Conservation (phyloP, 2,329 filamentous ascomycete species). For the Boeremia exigua region DNA sequence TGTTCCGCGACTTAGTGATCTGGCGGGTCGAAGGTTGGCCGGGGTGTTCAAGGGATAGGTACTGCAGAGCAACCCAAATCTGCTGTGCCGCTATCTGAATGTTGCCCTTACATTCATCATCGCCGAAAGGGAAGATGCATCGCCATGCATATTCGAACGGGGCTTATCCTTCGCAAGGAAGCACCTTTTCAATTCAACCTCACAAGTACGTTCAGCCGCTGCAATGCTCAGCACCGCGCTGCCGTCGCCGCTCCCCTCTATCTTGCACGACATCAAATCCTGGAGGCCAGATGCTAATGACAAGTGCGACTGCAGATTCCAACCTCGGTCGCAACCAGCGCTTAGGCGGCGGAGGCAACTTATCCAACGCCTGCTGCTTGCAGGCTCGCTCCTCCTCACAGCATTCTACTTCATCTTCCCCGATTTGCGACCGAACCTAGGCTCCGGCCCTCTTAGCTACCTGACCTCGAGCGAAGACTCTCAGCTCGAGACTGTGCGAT, state of each 20-base stretch:
- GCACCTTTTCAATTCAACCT: slow-evolving; percentile 84
- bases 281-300: slow-evolving; percentile 40
- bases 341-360: slow-evolving; percentile 76
- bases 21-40: slow-evolving; percentile 43
- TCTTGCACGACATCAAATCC: slow-evolving; percentile 25
- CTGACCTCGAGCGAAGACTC: slow-evolving; percentile 71
- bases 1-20: slow-evolving; percentile 31
- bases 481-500: slow-evolving; percentile 91
- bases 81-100: slow-evolving; percentile 52
- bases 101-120: slow-evolving; percentile 66
- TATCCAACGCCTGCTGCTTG: slow-evolving; percentile 69
- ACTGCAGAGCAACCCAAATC: slow-evolving; percentile 35
- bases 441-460: slow-evolving; percentile 71
- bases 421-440: slow-evolving; percentile 69
- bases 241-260: slow-evolving; percentile 22
- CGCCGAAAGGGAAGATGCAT: slow-evolving; percentile 74
- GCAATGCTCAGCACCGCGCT: slow-evolving; percentile 32
- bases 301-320: slow-evolving; percentile 67
- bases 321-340: slow-evolving; percentile 78
- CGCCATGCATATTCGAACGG: slow-evolving; percentile 88
- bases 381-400: slow-evolving; percentile 63
- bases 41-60: slow-evolving; percentile 44
- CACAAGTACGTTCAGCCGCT: slow-evolving; percentile 70
- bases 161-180: slow-evolving; percentile 69
- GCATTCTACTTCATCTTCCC: slow-evolving; percentile 76